Percentiles rank a stretch among this genome's conserved stretches.
Conservation (phyloP, 2,329 filamentous ascomycete genomes). For the Arthrobotrys entomopaga region DNA sequence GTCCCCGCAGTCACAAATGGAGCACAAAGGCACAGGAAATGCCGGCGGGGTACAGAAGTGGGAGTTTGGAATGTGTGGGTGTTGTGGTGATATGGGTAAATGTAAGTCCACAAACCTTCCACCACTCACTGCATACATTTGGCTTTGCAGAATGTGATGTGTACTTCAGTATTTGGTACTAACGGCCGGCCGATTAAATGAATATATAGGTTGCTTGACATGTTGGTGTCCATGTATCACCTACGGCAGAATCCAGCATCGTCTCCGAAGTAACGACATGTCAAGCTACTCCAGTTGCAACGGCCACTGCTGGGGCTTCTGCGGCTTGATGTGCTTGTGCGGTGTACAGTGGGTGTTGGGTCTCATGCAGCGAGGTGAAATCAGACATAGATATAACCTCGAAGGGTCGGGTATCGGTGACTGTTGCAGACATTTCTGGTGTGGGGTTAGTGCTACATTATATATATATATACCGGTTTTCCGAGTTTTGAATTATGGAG, state of each 20-base stretch:
- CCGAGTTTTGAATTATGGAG: neutral
- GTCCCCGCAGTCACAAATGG: constrained; percentile 33
- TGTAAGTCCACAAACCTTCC: constrained; percentile 39
- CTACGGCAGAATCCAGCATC: constrained; percentile 50
- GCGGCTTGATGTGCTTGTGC: constrained; percentile 58
- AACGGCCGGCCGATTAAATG: neutral
- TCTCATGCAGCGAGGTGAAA: constrained; percentile 68
- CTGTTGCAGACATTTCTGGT: constrained; percentile 68
- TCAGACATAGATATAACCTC: constrained; percentile 68
- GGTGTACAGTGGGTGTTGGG: constrained; percentile 63
- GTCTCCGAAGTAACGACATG: constrained; percentile 42
- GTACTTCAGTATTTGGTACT: neutral
- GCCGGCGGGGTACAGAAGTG: constrained; percentile 36
- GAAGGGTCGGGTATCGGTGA: constrained; percentile 66
- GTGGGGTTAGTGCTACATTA: constrained; percentile 60
- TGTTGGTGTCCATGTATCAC: constrained; percentile 55
- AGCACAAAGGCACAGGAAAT: constrained; percentile 14
- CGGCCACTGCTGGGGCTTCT: constrained; percentile 61
- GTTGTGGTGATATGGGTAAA: constrained; percentile 54
- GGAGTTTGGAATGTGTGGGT: constrained; percentile 55
- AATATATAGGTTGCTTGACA: constrained; percentile 31
- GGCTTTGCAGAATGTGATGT: neutral
- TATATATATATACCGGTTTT: constrained; percentile 12
- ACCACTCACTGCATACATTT: neutral
- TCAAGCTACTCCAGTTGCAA: constrained; percentile 42